Base-by-base conservation (phyloP, 768 basidiomycete genomes). In the Phanerochaete sordida region DNA sequence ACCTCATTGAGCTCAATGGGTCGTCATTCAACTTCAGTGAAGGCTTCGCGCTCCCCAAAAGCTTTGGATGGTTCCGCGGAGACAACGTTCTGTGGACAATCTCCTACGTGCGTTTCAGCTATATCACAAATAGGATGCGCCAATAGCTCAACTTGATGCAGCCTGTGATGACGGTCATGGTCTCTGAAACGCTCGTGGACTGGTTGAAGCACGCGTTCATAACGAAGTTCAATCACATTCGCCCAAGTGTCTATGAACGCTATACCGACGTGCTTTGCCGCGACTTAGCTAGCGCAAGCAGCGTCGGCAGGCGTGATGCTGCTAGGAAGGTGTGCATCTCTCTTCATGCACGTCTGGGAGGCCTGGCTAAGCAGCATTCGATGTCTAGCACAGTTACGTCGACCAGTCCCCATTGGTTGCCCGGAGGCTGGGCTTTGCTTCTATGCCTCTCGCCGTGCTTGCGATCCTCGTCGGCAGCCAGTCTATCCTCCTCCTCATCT, bases 121-220 rank as follows among this genome's bases (percentile, higher is more conserved):
- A n/a, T n/a, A n/a, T n/a, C n/a, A n/a, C n/a, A n/a, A n/a, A n/a
- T n/a, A n/a, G n/a, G n/a, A n/a, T n/a, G 19, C 21, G 13, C n/a
- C 30, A 15, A 26, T 26, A 2, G 33, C 30, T 15, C 8, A 45
- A 31, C 28, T 23, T 31, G 23, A 39, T 51, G 19, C 67, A 97
- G 95, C 97, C 97, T 23, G 94, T 96, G 1, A 65, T 98, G 52
- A 90, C 91, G 1, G 97, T 99, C 2, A 80, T 98, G 72, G 69
- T 86, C 3, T 96, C 94, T 1, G 97, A 99, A 72, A 90, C 93
- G 82, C 72, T 91, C 13, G 97, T 99, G 12, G 97, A 99, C 71
- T 99, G 96, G 96, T 80, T 98, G 53, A 99, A 99, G 72, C 97
- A 99, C 68, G 96, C 95, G 11, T 99, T 98, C 75, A 98, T 99